These are phyloP conservation scores for Syzygium oleosum DNA, from an alignment of 345 rosid genomes.

Conservation along the genomic window DNA sequence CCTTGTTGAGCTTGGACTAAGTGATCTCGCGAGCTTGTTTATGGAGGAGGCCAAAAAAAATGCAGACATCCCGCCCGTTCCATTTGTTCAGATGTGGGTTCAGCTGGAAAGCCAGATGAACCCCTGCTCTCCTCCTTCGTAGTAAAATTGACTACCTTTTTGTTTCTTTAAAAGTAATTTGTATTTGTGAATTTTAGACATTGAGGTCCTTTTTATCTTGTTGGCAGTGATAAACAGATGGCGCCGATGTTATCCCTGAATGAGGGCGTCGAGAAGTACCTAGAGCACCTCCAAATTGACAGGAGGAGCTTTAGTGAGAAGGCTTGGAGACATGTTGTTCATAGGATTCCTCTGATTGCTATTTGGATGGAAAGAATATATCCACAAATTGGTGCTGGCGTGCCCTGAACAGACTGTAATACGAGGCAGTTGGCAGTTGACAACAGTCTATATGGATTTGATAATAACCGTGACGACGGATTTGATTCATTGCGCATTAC, in stretches of 20 bases:
- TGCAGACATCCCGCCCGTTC: accelerated
- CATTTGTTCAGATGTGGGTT: background rate
- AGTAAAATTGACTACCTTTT: background rate
- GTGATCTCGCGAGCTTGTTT: background rate
- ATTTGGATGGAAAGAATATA: background rate
- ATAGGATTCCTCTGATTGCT: too few relatives aligned
- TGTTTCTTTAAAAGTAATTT: background rate
- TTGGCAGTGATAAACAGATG: background rate
- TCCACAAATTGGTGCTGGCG: background rate
- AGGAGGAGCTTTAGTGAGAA: background rate
- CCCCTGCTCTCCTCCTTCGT: background rate
- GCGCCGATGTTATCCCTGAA: background rate
- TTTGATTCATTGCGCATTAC: accelerated
- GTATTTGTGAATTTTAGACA: background rate
- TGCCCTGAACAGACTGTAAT: accelerated
- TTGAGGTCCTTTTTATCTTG: background rate
- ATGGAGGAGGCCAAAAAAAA: background rate
- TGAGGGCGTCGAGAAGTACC: background rate
- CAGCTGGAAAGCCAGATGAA: background rate
- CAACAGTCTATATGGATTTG: background rate
- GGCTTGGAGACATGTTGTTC: background rate
- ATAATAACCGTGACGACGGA: background rate
- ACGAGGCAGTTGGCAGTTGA: background rate
- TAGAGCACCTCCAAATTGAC: background rate
- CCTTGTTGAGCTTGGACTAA: background rate